Conservation (phyloP, 805 yeast species). For the Hanseniaspora vineae region DNA sequence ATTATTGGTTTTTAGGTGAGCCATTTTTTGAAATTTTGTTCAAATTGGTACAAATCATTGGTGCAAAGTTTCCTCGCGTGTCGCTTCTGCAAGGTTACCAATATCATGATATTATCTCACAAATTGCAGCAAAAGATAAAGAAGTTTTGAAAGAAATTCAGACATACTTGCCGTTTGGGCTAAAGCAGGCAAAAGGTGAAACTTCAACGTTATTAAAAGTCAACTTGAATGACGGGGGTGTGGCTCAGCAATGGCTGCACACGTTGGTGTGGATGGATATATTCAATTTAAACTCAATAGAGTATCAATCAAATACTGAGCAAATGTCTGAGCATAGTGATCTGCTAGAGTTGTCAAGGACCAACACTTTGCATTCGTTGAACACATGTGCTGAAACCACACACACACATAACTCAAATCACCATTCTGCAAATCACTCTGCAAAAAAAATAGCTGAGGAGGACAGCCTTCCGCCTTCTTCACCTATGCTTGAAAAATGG, state of each 20-base stretch:
- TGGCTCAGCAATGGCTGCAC: constrained; percentile 13
- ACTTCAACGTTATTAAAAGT: constrained; percentile 7
- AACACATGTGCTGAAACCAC: background rate
- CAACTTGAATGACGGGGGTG: constrained; percentile 6
- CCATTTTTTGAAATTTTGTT: background rate
- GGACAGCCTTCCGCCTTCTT: constrained; percentile 6
- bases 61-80: background rate
- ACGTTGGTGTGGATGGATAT: constrained; percentile 19
- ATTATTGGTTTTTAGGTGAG: constrained; percentile 5
- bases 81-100: background rate
- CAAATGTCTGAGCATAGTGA: constrained; percentile 3
- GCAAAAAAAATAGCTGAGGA: background rate
- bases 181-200: constrained; percentile 2
- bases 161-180: constrained; percentile 8
- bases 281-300: constrained; percentile 11
- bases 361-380: background rate
- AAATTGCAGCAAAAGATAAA: background rate
- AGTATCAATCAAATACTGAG: constrained; percentile 1
- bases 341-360: background rate
- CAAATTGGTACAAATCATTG: background rate
- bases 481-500: constrained; percentile 18
- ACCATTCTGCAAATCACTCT: too few relatives aligned
- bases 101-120: background rate
- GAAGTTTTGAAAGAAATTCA: background rate
- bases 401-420: too few relatives aligned